Evolutionary conservation across 768 basidiomycete species (phyloP).

Genomic region (Clitopilus hobsonii): DNA sequence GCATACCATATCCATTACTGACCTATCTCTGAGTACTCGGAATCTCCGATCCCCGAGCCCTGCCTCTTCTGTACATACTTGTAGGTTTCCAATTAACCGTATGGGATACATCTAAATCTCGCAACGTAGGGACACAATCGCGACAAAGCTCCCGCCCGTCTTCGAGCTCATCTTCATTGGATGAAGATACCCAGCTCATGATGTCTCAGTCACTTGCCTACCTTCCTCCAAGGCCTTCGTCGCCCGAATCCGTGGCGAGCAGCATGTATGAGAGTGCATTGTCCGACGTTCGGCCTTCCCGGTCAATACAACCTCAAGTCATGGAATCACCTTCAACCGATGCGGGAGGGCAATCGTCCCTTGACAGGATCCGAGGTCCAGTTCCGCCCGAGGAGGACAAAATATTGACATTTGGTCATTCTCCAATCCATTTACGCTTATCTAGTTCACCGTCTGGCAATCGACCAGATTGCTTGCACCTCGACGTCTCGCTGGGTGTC

Average conservation of each 20-base stretch:
- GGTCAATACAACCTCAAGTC: not conserved
- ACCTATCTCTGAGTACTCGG: slow-evolving; percentile 48
- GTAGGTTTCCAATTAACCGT: not conserved
- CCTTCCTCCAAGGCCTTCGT: slow-evolving; percentile 45
- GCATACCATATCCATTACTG: slow-evolving; percentile 53
- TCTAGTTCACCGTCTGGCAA: slow-evolving; percentile 35
- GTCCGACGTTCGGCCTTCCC: slow-evolving; percentile 25
- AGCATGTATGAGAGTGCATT: slow-evolving; percentile 81
- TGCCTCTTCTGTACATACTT: slow-evolving; percentile 5
- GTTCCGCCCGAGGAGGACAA: slow-evolving; percentile 31
- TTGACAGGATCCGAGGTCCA: not conserved
- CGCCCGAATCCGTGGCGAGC: slow-evolving; percentile 47
- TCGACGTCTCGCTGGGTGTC: slow-evolving; percentile 42
- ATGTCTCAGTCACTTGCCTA: slow-evolving; percentile 76
- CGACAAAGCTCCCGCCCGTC: slow-evolving; percentile 18
- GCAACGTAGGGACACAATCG: not conserved
- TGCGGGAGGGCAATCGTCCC: slow-evolving; percentile 2
- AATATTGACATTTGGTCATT: slow-evolving; percentile 57
- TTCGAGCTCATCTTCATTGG: slow-evolving; percentile 45
- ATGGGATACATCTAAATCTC: slow-evolving; percentile 8
- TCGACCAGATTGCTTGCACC: slow-evolving; percentile 7
- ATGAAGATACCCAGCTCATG: slow-evolving; percentile 57
- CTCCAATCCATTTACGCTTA: slow-evolving; percentile 56
- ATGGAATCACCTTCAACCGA: slow-evolving; percentile 14
- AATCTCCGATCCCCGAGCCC: slow-evolving; percentile 27